These are phyloP conservation scores for Geoglossum cookeanum DNA, from an alignment of 2,329 filamentous ascomycete species.

Conservation along the genomic window DNA sequence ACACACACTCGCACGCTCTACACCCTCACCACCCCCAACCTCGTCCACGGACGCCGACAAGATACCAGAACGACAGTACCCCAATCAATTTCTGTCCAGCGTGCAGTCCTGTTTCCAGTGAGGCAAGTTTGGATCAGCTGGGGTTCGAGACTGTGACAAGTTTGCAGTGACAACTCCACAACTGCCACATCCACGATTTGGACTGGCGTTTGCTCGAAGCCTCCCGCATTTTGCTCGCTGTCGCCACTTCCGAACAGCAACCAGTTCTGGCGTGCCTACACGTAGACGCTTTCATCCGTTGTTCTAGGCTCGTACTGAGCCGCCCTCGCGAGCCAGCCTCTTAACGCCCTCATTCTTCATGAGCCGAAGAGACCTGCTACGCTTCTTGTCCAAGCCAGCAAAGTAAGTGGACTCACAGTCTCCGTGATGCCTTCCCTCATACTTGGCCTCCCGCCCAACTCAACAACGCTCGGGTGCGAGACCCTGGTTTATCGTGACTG, in stretches of 20 bases:
- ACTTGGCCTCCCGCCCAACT: neutral
- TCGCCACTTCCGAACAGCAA: slow-evolving; percentile 1
- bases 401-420: slow-evolving; percentile 45
- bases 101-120: too few species aligned
- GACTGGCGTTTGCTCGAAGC: too few species aligned
- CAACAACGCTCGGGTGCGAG: neutral
- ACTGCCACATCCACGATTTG: too few species aligned
- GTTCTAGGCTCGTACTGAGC: slow-evolving; percentile 12
- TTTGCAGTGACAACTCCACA: too few species aligned
- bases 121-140: too few species aligned
- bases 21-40: too few species aligned
- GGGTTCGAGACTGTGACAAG: too few species aligned
- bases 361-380: slow-evolving; percentile 77
- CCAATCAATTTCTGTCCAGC: too few species aligned
- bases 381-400: slow-evolving; percentile 85
- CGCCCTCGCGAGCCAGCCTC: slow-evolving; percentile 8
- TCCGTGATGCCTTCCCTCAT: neutral
- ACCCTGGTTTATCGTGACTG: neutral
- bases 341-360: slow-evolving; percentile 39
- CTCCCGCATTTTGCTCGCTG: slow-evolving; percentile 2
- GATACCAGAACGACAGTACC: too few species aligned
- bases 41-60: too few species aligned
- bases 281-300: slow-evolving; percentile 7
- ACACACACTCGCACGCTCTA: too few species aligned
- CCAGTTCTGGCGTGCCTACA: slow-evolving; percentile 12